Evolutionary conservation across 1,139 yeast genomes (phyloP).

Genomic region (Blastobotrys aristatus): DNA sequence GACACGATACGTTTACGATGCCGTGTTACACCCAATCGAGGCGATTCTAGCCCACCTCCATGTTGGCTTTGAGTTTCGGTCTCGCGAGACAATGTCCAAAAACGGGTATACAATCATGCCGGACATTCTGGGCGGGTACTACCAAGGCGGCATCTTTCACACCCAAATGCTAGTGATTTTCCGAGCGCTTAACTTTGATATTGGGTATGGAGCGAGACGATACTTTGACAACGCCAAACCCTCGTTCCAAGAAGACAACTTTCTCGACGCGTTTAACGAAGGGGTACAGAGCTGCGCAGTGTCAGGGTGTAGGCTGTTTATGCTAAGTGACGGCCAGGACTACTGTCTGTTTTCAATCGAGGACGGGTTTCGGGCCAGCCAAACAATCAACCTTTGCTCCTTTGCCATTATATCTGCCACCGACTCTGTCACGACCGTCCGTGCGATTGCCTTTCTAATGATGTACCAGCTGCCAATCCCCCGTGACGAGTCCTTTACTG

Average conservation of each 20-base stretch:
- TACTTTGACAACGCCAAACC: background rate
- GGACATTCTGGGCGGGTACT: constrained; percentile 4
- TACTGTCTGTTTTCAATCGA: background rate
- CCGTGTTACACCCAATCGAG: constrained; percentile 9
- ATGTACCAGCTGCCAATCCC: background rate
- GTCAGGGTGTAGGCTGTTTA: constrained; percentile 1
- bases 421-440: background rate
- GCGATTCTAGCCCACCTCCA: background rate
- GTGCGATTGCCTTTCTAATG: background rate
- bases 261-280: constrained; percentile 10
- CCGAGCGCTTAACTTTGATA: background rate
- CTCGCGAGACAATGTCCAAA: constrained; percentile 4
- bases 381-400: background rate
- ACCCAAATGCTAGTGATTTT: background rate
- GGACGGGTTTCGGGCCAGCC: background rate
- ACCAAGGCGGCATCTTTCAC: background rate
- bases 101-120: constrained; percentile 9
- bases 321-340: constrained; percentile 8
- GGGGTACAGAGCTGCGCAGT: constrained; percentile 11
- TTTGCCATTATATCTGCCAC: background rate
- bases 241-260: background rate
- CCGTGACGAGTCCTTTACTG: background rate
- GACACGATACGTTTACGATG: background rate
- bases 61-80: constrained; percentile 1
- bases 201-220: constrained; percentile 4